Base-by-base conservation (phyloP, 257 asterid genomes). In the Osmanthus fragrans region DNA sequence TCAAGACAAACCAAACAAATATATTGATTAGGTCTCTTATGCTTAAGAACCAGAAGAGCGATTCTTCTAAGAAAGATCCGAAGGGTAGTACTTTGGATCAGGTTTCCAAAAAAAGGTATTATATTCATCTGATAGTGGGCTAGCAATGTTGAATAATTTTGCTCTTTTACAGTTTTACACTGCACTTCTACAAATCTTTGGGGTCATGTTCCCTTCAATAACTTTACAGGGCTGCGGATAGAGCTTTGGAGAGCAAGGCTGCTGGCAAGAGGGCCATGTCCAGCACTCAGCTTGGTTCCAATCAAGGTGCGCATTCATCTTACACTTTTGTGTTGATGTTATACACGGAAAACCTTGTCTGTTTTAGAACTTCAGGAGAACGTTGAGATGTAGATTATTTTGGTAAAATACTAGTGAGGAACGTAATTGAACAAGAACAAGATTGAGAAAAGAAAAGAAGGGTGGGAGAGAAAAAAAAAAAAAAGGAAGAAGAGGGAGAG, bases 1-100 rank as follows among this genome's bases (percentile, higher is more conserved):
- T 87, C 65, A 79, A 83, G 70, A 91, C 97, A 71, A 87, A 92
- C 87, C 94, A 89, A 76, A 86, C 85, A 36, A 92, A 92, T 84
- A 89, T 91, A 81, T 80, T 92, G 81, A 89, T 92, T 75, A 84
- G 97, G 83, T 91, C 97, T 73, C 92, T 92, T 73, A 86, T 81
- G 82, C 88, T 91, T 75, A 85, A 87, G 85, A 90, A 90, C 69
- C 96, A 88, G 72, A 92, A 84, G 80, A 89, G 88, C 32, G 92
- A 92, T 47, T 77, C 85, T 34, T 45, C 80, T 79, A 72, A 92
- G 45, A 90, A 87, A 80, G 93, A 86, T 27, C 89, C 87, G 74
- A 87, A 87, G 80, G 77, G 80, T 77, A 47, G 85, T 66, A 67
- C 79, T 74, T 71, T 88, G 72, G 80, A 72, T 63, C 90, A 86